Percentiles rank a stretch among this genome's conserved stretches.
Evolutionary conservation across 495 filamentous ascomycete genomes (phyloP).

Genomic region (Symbiotaphrina buchneri): DNA sequence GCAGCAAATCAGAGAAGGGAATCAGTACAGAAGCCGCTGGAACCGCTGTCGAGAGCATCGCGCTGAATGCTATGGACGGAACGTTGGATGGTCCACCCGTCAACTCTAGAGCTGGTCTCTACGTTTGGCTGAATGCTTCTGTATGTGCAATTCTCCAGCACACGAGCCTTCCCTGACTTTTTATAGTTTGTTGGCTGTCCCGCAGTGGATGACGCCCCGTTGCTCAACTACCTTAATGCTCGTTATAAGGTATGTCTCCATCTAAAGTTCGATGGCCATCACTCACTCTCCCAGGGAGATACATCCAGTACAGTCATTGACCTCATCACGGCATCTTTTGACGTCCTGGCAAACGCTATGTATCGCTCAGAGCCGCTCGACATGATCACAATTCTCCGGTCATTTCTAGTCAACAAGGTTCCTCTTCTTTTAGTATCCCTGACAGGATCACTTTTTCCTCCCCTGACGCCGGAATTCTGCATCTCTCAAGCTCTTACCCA

Average conservation of each 20-base stretch:
- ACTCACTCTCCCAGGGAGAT: conserved; percentile 30
- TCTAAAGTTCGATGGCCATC: not conserved
- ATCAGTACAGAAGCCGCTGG: conserved; percentile 22
- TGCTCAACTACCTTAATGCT: conserved; percentile 60
- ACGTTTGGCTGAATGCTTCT: conserved; percentile 74
- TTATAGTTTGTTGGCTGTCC: conserved; percentile 57
- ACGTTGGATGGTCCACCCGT: conserved; percentile 42
- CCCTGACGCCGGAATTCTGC: conserved; percentile 50
- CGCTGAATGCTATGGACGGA: conserved; percentile 8
- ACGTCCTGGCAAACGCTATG: conserved; percentile 68
- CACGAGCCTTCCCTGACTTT: conserved; percentile 3
- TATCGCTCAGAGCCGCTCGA: conserved; percentile 53
- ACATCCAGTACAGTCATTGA: conserved; percentile 53
- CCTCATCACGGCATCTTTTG: conserved; percentile 70
- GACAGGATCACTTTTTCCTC: conserved; percentile 31
- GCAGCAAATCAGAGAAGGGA: conserved; percentile 21
- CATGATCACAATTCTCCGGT: conserved; percentile 58
- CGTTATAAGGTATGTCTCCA: conserved; percentile 42
- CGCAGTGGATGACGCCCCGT: conserved; percentile 53
- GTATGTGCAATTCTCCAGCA: too few species aligned
- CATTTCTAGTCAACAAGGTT: conserved; percentile 85
- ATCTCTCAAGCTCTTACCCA: conserved; percentile 57
- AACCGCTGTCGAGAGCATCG: too few species aligned
- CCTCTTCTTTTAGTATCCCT: conserved; percentile 55
- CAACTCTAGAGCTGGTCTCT: conserved; percentile 74